Base-by-base conservation (phyloP, 495 filamentous ascomycete species). In the Lophium mytilinum region DNA sequence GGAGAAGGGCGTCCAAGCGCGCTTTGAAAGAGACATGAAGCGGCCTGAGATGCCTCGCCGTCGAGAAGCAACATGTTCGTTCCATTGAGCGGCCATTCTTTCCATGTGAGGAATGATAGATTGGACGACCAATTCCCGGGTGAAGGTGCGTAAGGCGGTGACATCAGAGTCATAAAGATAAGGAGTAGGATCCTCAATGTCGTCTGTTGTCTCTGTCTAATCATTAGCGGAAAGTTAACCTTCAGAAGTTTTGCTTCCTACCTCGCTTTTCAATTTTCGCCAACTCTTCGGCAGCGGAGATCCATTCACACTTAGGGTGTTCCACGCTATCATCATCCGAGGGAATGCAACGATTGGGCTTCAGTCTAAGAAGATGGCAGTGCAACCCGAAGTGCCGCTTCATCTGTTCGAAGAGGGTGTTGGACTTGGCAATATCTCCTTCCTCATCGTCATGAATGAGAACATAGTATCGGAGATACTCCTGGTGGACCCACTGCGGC, bases 51-150 rank as follows among this genome's bases (percentile, higher is more conserved):
- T 76, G 35, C 94, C 94, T 52, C 89, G 82, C 41, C 93, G 76
- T 46, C 87, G 77, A 12, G 94, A 95, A n/a, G 89, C 90, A 8
- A 97, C 85, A 72, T 96, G 91, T 65, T 98, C 93, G 67, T 98
- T 98, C 93, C 93, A 98, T 3, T 88, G 79, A 21, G 90, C 84
- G 9, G 92, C 78, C 61, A 84, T 80, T 48, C 90, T 87, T 71
- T 98, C 93, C 94, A 98, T 97, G 53, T 85, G 89, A 0, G 93
- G 93, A 34, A 98, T 79, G 11, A 98, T 78, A 1, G 89, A 95
- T 65, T 96, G 91, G 9, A 86, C 90, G 12, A 93, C 86, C 75
- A 98, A 87, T 68, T 96, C 94, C 7, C 93, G 85, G 49, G 96
- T 79, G 63, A 98, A 89, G 0, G 86, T 86, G 48, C 82, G 84